Conservation (phyloP, 192 early-diverging fungal genomes). For the Linnemannia hyalina region DNA sequence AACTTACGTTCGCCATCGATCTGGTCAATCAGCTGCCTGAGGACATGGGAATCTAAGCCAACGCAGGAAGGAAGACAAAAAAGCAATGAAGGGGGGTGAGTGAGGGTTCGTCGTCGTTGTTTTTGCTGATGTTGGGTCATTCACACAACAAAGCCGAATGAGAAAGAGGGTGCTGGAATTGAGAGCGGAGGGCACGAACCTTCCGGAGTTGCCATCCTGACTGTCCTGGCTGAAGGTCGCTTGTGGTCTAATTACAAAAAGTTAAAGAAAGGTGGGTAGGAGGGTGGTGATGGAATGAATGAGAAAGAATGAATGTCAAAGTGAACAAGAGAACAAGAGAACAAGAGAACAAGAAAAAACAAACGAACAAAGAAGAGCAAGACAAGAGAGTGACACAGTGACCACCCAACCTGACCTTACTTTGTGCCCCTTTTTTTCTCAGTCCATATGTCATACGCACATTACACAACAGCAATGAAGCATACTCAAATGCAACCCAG, state of each 20-base stretch:
- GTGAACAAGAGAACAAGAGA: neutral
- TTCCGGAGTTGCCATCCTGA: constrained; percentile 24
- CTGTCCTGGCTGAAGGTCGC: neutral
- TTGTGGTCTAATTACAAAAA: neutral
- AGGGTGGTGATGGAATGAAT: neutral
- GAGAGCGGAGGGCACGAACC: neutral
- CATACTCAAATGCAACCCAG: neutral
- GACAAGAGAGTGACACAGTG: neutral
- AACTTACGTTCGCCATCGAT: constrained; percentile 51
- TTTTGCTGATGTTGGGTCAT: neutral
- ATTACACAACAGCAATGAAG: neutral
- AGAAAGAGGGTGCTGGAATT: neutral
- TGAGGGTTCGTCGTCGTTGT: neutral
- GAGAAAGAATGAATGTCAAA: too few species aligned
- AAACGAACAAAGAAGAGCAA: neutral
- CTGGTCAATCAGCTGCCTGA: constrained; percentile 48
- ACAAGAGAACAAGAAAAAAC: neutral
- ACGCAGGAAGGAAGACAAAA: neutral
- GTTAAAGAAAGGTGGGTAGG: neutral
- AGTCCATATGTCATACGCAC: neutral
- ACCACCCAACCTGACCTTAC: neutral
- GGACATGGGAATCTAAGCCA: constrained; percentile 41
- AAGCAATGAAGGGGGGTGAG: neutral
- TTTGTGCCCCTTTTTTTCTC: neutral
- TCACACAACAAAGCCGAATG: neutral